Base-by-base conservation (phyloP, 805 yeast genomes). In the Metschnikowia arizonensis region DNA sequence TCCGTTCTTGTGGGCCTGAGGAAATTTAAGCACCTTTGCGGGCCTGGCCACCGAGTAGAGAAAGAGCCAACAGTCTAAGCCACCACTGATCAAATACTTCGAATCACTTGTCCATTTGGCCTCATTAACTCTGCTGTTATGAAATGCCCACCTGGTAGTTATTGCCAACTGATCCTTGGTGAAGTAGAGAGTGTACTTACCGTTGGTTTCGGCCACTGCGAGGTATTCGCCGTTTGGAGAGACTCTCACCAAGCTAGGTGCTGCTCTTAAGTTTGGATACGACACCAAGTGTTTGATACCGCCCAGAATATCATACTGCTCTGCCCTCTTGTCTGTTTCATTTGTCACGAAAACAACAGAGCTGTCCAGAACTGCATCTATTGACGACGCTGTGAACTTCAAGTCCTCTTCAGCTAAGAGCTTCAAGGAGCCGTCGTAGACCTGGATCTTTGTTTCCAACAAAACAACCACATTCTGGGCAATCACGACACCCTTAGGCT, bases 141-240 rank as follows among this genome's bases (percentile, higher is more conserved):
- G 97, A 81, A 88, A 91, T 0, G 95, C 83, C 99, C 99, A 93
- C 61, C 97, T 79, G 0, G 95, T 80, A 2, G 98, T 88, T 30
- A 82, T 75, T 6, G 87, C 67, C 2, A 75, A 54, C 41, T 70
- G 77, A 32, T 80, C 81, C 2, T 61, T 62, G 5, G 81, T 61
- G 51, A 79, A 74, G 64, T 79, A 88, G 30, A 90, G 72, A n/a
- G 83, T 66, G 52, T 89, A 88, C 63, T 91, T 93, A 28, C 99
- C 99, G 43, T 84, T 73, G 4, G 74, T 73, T 57, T 90, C 97
- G 42, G 97, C 97, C 21, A 84, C 85, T 1, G 98, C 98, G 14
- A 85, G 72, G 49, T 68, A 77, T 45, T 72, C 63, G 6, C 79
- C 85, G 54, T 82, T 73, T 3, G 88, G 91, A 1, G 97, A 87